phyloP scores from a whole-genome alignment of 352 stramenopile genomes.

The Pythium phragmitis region DNA sequence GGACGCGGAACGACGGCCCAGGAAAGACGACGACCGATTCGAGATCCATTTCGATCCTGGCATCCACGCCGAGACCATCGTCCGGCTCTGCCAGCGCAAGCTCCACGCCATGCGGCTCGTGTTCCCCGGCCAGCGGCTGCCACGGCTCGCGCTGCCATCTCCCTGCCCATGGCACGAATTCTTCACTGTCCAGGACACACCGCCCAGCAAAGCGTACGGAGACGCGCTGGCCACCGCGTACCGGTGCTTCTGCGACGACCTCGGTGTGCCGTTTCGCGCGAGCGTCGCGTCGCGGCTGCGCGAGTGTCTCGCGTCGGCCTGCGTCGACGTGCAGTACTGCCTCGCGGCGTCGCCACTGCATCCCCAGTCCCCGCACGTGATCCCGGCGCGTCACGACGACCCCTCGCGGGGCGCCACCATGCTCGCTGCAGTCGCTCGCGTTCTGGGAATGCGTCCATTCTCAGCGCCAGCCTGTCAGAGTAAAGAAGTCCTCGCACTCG shows the following conservation, averaged over 20 bases:
- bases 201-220: conserved; percentile 18
- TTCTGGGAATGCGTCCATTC: conserved; percentile 7
- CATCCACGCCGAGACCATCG: conserved; percentile 50
- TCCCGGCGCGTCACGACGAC: conserved; percentile 2
- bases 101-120: conserved; percentile 47
- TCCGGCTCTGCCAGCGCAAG: conserved; percentile 50
- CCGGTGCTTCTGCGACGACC: conserved; percentile 60
- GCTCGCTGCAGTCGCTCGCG: background rate
- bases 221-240: conserved; percentile 49
- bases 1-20: background rate
- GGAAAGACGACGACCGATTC: background rate
- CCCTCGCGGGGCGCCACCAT: background rate
- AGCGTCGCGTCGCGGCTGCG: conserved; percentile 47
- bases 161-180: conserved; percentile 59
- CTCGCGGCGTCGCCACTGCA: conserved; percentile 30
- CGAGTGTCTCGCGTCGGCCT: conserved; percentile 41
- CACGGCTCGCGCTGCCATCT: conserved; percentile 33
- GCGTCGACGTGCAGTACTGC: conserved; percentile 69
- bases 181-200: conserved; percentile 25
- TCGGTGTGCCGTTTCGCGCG: conserved; percentile 42
- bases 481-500: conserved; percentile 50
- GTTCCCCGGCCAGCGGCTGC: conserved; percentile 39
- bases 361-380: background rate
- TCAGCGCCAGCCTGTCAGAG: conserved; percentile 20
- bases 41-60: conserved; percentile 59